Base-by-base conservation (phyloP, 768 basidiomycete genomes). In the Phallus indusiatus region DNA sequence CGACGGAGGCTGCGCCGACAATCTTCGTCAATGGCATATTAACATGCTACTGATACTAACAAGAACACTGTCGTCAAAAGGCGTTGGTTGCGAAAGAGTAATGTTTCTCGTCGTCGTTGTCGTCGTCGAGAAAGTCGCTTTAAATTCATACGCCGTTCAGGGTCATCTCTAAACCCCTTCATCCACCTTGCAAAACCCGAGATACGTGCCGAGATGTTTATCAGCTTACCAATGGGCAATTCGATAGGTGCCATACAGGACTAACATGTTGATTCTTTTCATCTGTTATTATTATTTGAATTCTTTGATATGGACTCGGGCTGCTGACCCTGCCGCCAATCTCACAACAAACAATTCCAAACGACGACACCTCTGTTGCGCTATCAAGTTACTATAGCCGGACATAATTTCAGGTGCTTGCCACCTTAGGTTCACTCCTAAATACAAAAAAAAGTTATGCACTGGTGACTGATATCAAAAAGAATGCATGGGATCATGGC, bases 371-470 rank as follows among this genome's bases (percentile, higher is more conserved):
- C 65, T 89, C 87, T 53, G 77, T 35, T 80, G 76, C 1, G 73
- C 68, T 0, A 83, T 87, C 48, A 82, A 67, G 24, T 68, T 68
- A 11, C 72, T 70, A 16, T 63, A 56, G 1, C 81, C 84, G 20
- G 67, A 66, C 70, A 87, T 73, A 49, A 87, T 70, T 66, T 89
- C 86, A 0, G 88, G 88, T 4, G 83, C 81, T 63, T 81, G 81
- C 87, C 88, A 90, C 35, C 85, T 75, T 51, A 86, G 67, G 0
- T 83, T 84, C 1, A 83, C 90, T 65, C 76, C 82, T 84, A 56
- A 3, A 55, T 36, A n/a, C n/a, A 14, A 1, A 47, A 48, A 28
- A 1, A 16, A 2, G 34, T 34, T 56, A 14, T 28, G n/a, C 28
- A 21, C 20, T 28, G 17, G 18, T 20, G 33, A 2, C 12, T n/a